Evolutionary conservation across 2,329 filamentous ascomycete species (phyloP).

Genomic region (Biscogniauxia sp.): DNA sequence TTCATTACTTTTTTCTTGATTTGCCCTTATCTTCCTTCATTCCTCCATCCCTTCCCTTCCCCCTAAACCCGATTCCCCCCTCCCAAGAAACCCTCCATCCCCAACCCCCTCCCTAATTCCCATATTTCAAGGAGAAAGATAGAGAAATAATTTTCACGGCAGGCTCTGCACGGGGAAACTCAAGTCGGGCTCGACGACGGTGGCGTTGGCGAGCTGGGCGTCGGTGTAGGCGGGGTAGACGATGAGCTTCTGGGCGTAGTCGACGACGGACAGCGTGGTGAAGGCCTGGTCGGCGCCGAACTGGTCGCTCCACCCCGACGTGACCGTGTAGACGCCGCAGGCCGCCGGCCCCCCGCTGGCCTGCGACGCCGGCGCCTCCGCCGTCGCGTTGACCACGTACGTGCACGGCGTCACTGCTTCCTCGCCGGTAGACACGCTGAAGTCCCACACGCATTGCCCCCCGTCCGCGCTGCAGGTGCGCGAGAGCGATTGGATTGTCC

Average conservation of each 20-base stretch:
- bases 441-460: constrained; percentile 40
- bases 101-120: background rate
- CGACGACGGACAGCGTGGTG: constrained; percentile 51
- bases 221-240: constrained; percentile 55
- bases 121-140: too few relatives aligned
- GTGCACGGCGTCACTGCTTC: constrained; percentile 30
- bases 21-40: too few relatives aligned
- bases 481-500: constrained; percentile 40
- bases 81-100: constrained; percentile 10
- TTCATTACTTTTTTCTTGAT: too few relatives aligned
- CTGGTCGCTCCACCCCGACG: constrained; percentile 55
- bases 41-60: background rate
- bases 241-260: constrained; percentile 44
- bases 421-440: constrained; percentile 37
- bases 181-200: constrained; percentile 48
- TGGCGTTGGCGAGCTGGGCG: constrained; percentile 41
- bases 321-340: constrained; percentile 52
- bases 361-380: constrained; percentile 34
- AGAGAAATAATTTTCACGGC: background rate
- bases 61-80: background rate
- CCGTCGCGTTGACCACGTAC: constrained; percentile 36
- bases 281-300: constrained; percentile 53
- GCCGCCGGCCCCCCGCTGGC: constrained; percentile 33
- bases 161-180: constrained; percentile 30
- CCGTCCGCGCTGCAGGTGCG: constrained; percentile 38